phyloP scores from a whole-genome alignment of 768 basidiomycete genomes.

The Lactarius evosmus region DNA sequence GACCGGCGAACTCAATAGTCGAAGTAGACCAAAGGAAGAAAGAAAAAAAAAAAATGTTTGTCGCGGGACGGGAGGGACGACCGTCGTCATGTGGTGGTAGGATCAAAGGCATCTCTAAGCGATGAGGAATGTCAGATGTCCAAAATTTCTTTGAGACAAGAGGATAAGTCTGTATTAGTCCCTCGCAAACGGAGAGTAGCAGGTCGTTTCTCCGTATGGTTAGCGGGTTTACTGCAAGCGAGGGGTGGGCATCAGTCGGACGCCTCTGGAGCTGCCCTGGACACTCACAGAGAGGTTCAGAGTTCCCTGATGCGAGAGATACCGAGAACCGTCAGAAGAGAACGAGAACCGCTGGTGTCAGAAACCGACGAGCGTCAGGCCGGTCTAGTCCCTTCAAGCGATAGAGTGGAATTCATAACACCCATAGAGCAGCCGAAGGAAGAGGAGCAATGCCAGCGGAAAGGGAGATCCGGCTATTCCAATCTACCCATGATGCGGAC shows the following conservation, averaged over 20 bases:
- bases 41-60: neutral
- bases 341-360: neutral
- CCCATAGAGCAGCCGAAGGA: neutral
- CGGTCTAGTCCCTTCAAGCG: neutral
- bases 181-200: neutral
- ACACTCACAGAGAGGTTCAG: neutral
- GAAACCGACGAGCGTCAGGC: neutral
- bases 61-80: neutral
- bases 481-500: neutral
- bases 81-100: neutral
- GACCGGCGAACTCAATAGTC: neutral
- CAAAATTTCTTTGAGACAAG: slow-evolving; percentile 3
- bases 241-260: neutral
- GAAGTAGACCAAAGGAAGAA: neutral
- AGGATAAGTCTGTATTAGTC: neutral
- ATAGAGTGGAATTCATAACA: neutral
- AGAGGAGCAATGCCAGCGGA: neutral
- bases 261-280: neutral
- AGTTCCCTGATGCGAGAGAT: slow-evolving; percentile 15
- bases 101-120: neutral
- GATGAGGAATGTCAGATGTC: neutral
- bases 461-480: neutral
- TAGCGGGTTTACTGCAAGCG: slow-evolving; percentile 8
- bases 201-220: neutral
- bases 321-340: slow-evolving; percentile 11